These are phyloP conservation scores for Paramarasmius palmivorus DNA, from an alignment of 1,284 basidiomycete genomes.

Conservation along the genomic window DNA sequence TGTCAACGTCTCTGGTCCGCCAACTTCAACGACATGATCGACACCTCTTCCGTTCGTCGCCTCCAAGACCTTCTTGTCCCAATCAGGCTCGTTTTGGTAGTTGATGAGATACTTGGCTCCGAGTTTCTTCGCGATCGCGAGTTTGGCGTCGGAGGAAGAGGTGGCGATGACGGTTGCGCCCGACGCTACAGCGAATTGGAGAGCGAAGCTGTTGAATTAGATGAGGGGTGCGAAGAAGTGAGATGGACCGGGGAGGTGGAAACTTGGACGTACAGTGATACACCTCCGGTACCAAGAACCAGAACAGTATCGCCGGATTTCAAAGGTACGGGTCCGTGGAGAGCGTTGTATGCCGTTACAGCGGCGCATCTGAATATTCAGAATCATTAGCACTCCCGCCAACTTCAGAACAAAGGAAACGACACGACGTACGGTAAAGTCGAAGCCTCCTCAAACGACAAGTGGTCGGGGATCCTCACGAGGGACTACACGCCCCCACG, in stretches of 20 bases:
- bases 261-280: conserved; percentile 48
- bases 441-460: conserved; percentile 46
- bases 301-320: conserved; percentile 43
- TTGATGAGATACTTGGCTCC: conserved; percentile 45
- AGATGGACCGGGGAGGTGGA: conserved; percentile 16
- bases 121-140: conserved; percentile 35
- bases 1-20: conserved; percentile 33
- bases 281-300: conserved; percentile 48
- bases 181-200: conserved; percentile 45
- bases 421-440: conserved; percentile 39
- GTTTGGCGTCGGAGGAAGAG: conserved; percentile 51
- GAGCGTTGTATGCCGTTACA: conserved; percentile 46
- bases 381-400: no score
- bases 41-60: conserved; percentile 23
- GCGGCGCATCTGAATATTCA: conserved; percentile 38
- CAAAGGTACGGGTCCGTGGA: conserved; percentile 36
- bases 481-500: no score
- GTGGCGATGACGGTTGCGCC: conserved; percentile 51
- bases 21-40: conserved; percentile 30
- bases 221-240: background rate
- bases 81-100: conserved; percentile 44
- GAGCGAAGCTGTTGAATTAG: conserved; percentile 37
- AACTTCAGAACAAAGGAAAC: no score
- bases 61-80: conserved; percentile 42
- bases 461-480: conserved; percentile 42